Conservation (phyloP, 768 basidiomycete species). For the Leucocoprinus leucothites region DNA sequence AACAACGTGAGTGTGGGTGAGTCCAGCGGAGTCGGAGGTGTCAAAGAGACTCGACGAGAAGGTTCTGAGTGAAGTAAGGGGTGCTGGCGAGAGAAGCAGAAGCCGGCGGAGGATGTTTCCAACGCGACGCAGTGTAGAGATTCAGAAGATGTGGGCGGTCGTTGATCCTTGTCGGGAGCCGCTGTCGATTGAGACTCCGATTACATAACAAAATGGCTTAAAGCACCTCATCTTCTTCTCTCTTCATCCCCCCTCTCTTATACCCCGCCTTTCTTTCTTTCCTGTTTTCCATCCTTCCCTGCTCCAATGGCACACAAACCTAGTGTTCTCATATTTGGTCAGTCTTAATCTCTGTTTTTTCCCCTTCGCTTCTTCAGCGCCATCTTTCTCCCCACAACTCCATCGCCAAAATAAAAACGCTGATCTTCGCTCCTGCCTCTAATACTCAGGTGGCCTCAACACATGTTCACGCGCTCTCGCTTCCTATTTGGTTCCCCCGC, state of each 20-base stretch:
- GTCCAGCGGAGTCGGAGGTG: slow-evolving; percentile 7
- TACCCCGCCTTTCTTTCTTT: background rate
- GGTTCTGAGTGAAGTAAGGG: background rate
- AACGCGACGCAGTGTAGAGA: slow-evolving; percentile 6
- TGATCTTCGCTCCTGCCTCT: slow-evolving; percentile 8
- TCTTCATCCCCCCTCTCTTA: background rate
- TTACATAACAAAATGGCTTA: slow-evolving; percentile 10
- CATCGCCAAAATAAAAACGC: background rate
- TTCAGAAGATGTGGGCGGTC: slow-evolving; percentile 6
- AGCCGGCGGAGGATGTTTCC: slow-evolving; percentile 5
- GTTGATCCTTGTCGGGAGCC: slow-evolving; percentile 12
- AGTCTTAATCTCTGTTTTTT: background rate
- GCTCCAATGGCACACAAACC: slow-evolving; percentile 8
- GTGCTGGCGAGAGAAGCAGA: background rate
- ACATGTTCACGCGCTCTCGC: slow-evolving; percentile 75
- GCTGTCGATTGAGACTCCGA: slow-evolving; percentile 10
- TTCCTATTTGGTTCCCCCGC: slow-evolving; percentile 59
- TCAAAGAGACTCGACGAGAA: background rate
- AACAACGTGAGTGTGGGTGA: background rate
- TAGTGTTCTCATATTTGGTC: slow-evolving; percentile 11
- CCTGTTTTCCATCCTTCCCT: background rate
- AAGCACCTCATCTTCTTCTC: slow-evolving; percentile 7
- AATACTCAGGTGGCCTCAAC: slow-evolving; percentile 68
- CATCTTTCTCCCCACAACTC: slow-evolving; percentile 4
- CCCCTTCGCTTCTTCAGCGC: background rate